Conservation (phyloP, 495 filamentous ascomycete genomes). For the Polyplosphaeria fusca region DNA sequence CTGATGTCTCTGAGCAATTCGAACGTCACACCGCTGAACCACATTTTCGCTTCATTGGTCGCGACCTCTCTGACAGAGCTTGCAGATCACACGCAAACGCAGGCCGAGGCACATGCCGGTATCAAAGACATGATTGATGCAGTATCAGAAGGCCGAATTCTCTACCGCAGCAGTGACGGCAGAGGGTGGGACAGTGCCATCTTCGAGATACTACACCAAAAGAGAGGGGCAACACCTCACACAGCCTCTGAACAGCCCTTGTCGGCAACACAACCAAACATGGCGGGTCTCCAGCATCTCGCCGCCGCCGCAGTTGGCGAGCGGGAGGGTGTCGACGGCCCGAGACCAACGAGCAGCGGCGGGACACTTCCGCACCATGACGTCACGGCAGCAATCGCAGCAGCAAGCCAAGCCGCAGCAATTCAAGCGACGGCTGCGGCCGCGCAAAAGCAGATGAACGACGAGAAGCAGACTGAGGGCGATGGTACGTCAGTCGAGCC, state of each 20-base stretch:
- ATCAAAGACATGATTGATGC: constrained; percentile 33
- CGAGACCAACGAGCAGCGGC: constrained; percentile 25
- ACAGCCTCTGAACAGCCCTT: constrained; percentile 3
- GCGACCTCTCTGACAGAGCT: constrained; percentile 28
- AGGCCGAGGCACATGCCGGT: constrained; percentile 25
- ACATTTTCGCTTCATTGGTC: constrained; percentile 28
- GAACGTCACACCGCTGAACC: constrained; percentile 23
- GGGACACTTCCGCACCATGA: constrained; percentile 5
- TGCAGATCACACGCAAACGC: constrained; percentile 27
- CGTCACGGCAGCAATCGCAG: constrained; percentile 18
- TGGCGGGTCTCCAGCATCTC: constrained; percentile 33
- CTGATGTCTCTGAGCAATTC: constrained; percentile 11
- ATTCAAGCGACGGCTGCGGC: constrained; percentile 32
- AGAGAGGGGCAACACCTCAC: constrained; percentile 9
- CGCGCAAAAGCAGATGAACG: constrained; percentile 28
- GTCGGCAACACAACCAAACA: constrained; percentile 22
- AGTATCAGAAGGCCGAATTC: constrained; percentile 22
- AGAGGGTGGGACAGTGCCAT: constrained; percentile 30
- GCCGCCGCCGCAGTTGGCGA: constrained; percentile 33
- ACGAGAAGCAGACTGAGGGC: too few species aligned
- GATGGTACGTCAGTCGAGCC: too few species aligned
- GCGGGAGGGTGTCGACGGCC: constrained; percentile 23
- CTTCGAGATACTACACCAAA: constrained; percentile 23
- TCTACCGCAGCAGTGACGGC: constrained; percentile 16
- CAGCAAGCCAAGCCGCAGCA: constrained; percentile 27